A percentile compares a stretch with the other conserved stretches of the same genome.
Conservation (phyloP, 2,329 filamentous ascomycete genomes). For the Myriosclerotinia scirpicola region DNA sequence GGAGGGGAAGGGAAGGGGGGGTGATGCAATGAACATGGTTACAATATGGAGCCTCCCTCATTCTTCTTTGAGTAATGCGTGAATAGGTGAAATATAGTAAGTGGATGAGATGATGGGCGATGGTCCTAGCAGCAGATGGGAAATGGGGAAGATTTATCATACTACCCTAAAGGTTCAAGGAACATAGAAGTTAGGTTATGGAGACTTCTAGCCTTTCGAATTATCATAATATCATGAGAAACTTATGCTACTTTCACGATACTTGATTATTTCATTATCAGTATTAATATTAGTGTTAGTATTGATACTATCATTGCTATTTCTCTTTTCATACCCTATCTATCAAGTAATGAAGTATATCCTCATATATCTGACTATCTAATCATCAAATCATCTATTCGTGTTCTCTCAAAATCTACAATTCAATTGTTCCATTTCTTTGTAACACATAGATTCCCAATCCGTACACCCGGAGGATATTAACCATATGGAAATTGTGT, state of each 20-base stretch:
- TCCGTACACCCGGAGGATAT: conserved; percentile 15
- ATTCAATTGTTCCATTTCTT: conserved; percentile 5
- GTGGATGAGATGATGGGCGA: conserved; percentile 9
- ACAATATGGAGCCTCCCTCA: conserved; percentile 12
- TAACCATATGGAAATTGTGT: conserved; percentile 18
- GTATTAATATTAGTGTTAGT: background rate
- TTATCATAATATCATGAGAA: conserved; percentile 9
- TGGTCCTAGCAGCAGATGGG: background rate
- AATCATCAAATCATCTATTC: conserved; percentile 9
- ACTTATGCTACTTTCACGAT: background rate
- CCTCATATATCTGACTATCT: conserved; percentile 6
- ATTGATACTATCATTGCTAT: background rate
- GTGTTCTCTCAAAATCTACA: background rate
- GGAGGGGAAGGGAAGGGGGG: background rate
- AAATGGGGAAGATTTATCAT: conserved; percentile 13
- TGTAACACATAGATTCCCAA: conserved; percentile 10
- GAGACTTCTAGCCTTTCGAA: conserved; percentile 19
- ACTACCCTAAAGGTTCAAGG: conserved; percentile 22
- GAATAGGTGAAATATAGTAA: background rate
- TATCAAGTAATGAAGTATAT: conserved; percentile 4
- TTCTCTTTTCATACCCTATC: background rate
- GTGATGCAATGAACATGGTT: conserved; percentile 13
- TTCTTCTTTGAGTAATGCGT: background rate
- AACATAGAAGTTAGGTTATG: conserved; percentile 7
- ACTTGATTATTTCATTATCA: background rate